phyloP scores from a whole-genome alignment of 768 basidiomycete genomes.

The Boletus speciosus region DNA sequence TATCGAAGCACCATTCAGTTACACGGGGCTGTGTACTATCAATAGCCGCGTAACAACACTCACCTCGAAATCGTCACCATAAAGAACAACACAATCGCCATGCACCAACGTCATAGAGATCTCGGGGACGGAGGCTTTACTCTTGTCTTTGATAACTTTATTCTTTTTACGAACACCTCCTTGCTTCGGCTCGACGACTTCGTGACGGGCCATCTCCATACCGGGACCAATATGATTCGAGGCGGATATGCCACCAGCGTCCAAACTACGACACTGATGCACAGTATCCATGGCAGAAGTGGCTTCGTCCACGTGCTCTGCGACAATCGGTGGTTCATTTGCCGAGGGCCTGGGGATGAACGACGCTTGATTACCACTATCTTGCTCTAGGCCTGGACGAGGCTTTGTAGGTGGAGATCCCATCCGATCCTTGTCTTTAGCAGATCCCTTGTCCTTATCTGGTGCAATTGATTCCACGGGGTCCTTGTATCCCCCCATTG shows the following conservation, averaged over 20 bases:
- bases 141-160: conserved; percentile 19
- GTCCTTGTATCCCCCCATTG: conserved; percentile 25
- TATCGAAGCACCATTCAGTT: conserved; percentile 9
- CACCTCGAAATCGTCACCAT: conserved; percentile 41
- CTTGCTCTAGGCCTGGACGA: not conserved
- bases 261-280: not conserved
- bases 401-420: conserved; percentile 1
- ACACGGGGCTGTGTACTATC: not conserved
- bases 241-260: not conserved
- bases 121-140: conserved; percentile 11
- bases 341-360: not conserved
- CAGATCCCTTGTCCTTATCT: conserved; percentile 15
- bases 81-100: conserved; percentile 36
- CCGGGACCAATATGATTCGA: not conserved
- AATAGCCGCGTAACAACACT: conserved; percentile 13
- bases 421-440: conserved; percentile 3
- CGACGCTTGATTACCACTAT: not conserved
- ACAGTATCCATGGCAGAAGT: conserved; percentile 9
- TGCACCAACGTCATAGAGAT: conserved; percentile 37
- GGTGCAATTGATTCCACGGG: not conserved
- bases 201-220: not conserved
- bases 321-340: not conserved
- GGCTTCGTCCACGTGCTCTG: not conserved
- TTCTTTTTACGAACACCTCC: conserved; percentile 11
- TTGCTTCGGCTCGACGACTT: conserved; percentile 1